Evolutionary conservation across 129 eudicot species (phyloP).

Genomic region (Arctium lappa): DNA sequence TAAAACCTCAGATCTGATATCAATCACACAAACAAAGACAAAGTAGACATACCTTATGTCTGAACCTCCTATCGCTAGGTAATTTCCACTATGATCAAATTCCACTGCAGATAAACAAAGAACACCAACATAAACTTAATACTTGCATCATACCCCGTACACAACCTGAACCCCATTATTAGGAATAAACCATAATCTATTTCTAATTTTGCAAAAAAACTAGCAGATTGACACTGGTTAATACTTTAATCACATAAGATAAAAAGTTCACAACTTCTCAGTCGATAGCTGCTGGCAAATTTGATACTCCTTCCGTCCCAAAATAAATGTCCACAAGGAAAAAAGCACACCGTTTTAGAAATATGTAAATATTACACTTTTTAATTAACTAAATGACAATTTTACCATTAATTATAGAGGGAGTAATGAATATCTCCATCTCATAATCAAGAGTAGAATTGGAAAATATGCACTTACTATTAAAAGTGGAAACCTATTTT

Average conservation of each 20-base stretch:
- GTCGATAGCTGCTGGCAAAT: neutral
- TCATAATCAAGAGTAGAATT: no score
- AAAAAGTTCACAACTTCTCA: neutral
- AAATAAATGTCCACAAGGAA: no score
- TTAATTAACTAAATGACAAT: neutral
- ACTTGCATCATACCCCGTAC: neutral
- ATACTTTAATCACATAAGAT: neutral
- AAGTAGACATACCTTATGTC: slow-evolving; percentile 64
- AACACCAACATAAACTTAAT: neutral
- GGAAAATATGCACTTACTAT: neutral
- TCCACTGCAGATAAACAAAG: slow-evolving; percentile 51
- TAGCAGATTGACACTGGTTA: no score
- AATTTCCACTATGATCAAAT: slow-evolving; percentile 95
- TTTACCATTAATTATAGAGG: neutral
- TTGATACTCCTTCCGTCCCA: no score
- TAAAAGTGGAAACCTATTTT: neutral
- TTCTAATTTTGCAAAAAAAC: no score
- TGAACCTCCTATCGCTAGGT: slow-evolving; percentile 88
- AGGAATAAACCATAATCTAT: no score
- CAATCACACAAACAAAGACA: neutral
- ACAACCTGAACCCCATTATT: no score
- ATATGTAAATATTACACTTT: neutral
- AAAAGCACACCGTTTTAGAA: no score
- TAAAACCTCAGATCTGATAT: neutral
- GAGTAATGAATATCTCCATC: neutral